Base-by-base conservation (phyloP, 176 grass and related monocot species). In the Tillandsia leiboldiana region DNA sequence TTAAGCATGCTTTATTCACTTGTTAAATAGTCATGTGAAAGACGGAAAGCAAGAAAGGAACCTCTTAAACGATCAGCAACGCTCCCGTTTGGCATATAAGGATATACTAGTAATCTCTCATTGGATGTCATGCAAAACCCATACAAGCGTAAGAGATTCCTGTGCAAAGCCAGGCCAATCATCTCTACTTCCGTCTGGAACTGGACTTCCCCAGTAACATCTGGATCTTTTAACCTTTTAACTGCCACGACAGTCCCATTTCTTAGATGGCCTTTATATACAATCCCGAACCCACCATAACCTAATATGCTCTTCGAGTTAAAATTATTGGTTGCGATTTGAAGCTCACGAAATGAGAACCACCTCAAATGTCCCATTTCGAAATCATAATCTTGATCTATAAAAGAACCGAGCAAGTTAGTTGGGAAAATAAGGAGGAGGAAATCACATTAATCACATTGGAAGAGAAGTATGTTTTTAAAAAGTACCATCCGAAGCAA, bases 111-210 rank as follows among this genome's bases (percentile, higher is more conserved):
- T 52, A 97, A 74, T 51, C 89, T 83, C 77, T 97, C 94, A 62
- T 92, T 84, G 2, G 82, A 72, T 42, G 84, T 87, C 89, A 97
- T 90, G 79, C 94, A 97, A 87, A 97, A 93, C n/a, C 94, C 94
- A 80, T 87, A 92, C 57, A 92, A 67, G 3, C 84, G 81, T 77
- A 97, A 77, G 73, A 97, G 78, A 70, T 97, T 97, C 69, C 87
- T 90, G 77, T 92, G 94, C 77, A 97, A 79, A 79, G 94, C 94
- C 62, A 97, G 77, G 72, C 94, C 94, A 72, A 97, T 97, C 82
- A 97, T 83, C 68, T 92, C 89, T 56, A 97, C 89, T 86, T 97
- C 94, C 72, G 94, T 97, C 74, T 93, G 94, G 71, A 97, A 97
- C 65, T 97, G 94, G 53, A 87, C 89, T 85, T 90, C 89, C 66